phyloP scores from a whole-genome alignment of 331 rosid species.

The Prunus yedoensis region DNA sequence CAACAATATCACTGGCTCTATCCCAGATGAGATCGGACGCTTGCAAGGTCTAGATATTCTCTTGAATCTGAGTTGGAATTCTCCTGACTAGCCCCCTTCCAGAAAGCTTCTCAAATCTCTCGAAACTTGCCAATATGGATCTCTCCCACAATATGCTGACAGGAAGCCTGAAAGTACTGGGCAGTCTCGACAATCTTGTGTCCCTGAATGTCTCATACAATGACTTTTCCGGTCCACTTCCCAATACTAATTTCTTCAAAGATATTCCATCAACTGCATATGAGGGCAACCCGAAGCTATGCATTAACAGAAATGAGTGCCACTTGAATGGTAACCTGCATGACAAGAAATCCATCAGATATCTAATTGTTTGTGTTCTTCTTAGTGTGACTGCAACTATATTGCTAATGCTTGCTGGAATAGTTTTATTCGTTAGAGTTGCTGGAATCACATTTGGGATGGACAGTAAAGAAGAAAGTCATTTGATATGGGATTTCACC shows the following conservation, averaged over 20 bases:
- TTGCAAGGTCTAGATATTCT: conserved; percentile 84
- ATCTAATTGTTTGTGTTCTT: too few relatives aligned
- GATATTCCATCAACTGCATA: too few relatives aligned
- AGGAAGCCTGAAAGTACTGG: conserved; percentile 61
- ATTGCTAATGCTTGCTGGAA: conserved; percentile 51
- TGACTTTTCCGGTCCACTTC: conserved; percentile 74
- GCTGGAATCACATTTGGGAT: conserved; percentile 43
- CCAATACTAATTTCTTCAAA: conserved; percentile 67
- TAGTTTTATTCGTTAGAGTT: conserved; percentile 50
- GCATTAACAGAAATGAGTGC: too few relatives aligned
- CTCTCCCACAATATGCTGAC: conserved; percentile 76
- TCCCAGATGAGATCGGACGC: conserved; percentile 73
- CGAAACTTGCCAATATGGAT: conserved; percentile 83
- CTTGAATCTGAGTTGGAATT: conserved; percentile 84
- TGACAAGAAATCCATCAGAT: too few relatives aligned
- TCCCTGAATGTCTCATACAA: conserved; percentile 84
- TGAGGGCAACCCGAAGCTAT: too few relatives aligned
- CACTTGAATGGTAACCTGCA: too few relatives aligned
- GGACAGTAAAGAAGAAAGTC: conserved; percentile 42
- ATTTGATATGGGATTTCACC: conserved; percentile 81
- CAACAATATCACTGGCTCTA: conserved; percentile 61
- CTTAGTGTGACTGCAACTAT: conserved; percentile 60
- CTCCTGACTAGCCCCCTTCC: conserved; percentile 75
- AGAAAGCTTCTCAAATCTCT: conserved; percentile 73
- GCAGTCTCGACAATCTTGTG: conserved; percentile 71